A percentile compares a stretch with the other conserved stretches of the same genome.
Conservation (phyloP, 2,329 filamentous ascomycete genomes). For the Aspergillus sp. region DNA sequence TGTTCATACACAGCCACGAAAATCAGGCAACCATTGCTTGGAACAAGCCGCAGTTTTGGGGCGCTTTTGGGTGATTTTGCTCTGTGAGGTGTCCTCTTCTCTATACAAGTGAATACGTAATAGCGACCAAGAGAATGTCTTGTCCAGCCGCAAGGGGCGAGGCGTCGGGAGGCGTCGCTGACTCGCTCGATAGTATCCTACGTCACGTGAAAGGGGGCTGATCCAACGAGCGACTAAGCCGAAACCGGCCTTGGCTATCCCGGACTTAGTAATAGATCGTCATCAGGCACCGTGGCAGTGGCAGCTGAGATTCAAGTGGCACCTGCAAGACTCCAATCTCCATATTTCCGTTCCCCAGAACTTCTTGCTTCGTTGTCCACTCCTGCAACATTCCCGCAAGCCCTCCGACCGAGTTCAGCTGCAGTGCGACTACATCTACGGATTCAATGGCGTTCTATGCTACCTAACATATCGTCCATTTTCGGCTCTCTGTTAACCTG, state of each 20-base stretch:
- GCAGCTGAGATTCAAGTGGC: conserved; percentile 1
- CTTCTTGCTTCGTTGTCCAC: conserved; percentile 7
- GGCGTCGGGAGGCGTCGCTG: background rate
- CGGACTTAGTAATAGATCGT: background rate
- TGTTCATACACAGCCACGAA: background rate
- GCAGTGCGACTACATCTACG: background rate
- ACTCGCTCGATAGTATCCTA: background rate
- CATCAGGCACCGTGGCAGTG: conserved; percentile 2
- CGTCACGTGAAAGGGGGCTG: conserved; percentile 1
- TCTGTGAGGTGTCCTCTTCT: too few relatives aligned
- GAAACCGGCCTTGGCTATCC: background rate
- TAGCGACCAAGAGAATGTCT: background rate
- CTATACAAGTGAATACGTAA: background rate
- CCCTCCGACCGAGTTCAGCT: background rate
- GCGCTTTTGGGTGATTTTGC: too few relatives aligned
- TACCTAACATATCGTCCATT: background rate
- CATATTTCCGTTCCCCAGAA: conserved; percentile 4
- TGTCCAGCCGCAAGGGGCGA: background rate
- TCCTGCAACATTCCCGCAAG: background rate
- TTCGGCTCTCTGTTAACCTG: conserved; percentile 7
- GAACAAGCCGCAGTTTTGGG: background rate
- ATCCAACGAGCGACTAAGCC: background rate
- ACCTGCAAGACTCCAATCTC: conserved; percentile 1
- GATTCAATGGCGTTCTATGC: conserved; percentile 2
- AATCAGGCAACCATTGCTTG: background rate